Evolutionary conservation across 441 rosid species (phyloP).

Genomic region (Adansonia grandidieri): DNA sequence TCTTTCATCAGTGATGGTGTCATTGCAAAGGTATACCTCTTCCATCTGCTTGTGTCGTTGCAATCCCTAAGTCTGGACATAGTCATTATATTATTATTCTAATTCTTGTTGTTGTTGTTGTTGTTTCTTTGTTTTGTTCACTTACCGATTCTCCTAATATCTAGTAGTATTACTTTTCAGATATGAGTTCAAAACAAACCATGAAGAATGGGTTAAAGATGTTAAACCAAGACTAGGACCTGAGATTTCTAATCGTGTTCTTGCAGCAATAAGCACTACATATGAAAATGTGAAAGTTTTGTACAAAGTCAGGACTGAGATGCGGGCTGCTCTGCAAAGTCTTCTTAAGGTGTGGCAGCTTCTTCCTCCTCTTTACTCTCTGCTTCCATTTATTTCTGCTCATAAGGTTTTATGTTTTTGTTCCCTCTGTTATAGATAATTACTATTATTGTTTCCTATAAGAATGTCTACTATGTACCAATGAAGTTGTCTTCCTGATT

Average conservation of each 20-base stretch:
- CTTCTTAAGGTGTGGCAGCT: conserved; percentile 69
- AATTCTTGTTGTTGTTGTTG: not conserved
- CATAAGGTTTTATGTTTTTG: not conserved
- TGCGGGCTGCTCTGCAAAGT: conserved; percentile 71
- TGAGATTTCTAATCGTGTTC: conserved; percentile 58
- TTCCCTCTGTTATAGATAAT: not conserved
- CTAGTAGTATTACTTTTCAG: conserved; percentile 45
- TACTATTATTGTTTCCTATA: not conserved
- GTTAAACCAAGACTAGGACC: conserved; percentile 77
- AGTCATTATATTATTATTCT: not conserved
- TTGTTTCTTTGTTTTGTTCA: conserved; percentile 2
- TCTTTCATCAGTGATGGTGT: conserved; percentile 77
- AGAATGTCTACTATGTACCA: not conserved
- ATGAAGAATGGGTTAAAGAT: conserved; percentile 86
- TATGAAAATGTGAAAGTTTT: conserved; percentile 57
- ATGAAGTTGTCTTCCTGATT: not conserved
- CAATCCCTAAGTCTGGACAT: not conserved
- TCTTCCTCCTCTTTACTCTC: conserved; percentile 3
- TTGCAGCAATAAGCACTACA: conserved; percentile 56
- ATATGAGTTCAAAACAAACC: conserved; percentile 85
- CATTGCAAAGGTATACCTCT: conserved; percentile 63
- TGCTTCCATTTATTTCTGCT: not conserved
- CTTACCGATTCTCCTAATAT: not conserved
- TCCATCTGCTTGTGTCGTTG: not conserved
- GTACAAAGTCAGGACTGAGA: conserved; percentile 77